phyloP scores from a whole-genome alignment of 2,329 filamentous ascomycete genomes.

The Claviceps africana region DNA sequence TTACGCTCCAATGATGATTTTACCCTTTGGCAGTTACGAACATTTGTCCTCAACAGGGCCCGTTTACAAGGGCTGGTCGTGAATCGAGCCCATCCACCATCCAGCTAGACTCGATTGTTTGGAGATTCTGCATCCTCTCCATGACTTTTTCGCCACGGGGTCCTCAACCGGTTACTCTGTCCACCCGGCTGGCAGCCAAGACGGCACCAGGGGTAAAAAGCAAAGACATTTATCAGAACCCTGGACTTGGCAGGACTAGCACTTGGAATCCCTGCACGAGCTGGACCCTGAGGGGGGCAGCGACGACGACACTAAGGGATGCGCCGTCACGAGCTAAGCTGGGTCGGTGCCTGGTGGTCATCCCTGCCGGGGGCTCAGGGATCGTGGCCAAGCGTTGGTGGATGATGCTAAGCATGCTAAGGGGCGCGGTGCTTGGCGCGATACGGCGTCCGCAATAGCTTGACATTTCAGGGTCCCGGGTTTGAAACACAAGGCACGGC shows the following conservation, averaged over 20 bases:
- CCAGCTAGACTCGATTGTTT: too few species aligned
- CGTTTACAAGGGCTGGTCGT: too few species aligned
- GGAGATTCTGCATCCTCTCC: too few species aligned
- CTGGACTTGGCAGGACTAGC: neutral
- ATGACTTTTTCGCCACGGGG: too few species aligned
- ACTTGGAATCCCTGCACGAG: neutral
- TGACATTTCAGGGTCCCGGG: neutral
- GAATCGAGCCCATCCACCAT: too few species aligned
- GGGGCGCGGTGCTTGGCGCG: neutral
- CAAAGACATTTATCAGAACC: neutral
- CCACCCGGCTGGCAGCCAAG: too few species aligned
- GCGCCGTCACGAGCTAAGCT: neutral
- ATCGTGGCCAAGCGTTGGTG: neutral
- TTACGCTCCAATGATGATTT: neutral
- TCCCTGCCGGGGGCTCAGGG: neutral
- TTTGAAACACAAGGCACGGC: neutral
- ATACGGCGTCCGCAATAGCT: neutral
- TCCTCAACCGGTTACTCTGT: too few species aligned
- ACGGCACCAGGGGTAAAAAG: too few species aligned
- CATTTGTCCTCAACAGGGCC: too few species aligned
- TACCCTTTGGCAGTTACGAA: too few species aligned
- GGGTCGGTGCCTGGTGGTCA: neutral
- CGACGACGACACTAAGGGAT: neutral
- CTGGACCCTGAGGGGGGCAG: neutral
- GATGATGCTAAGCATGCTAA: neutral